Evolutionary conservation across 805 yeast genomes (phyloP).

Genomic region (Myxozyma melibiosi): DNA sequence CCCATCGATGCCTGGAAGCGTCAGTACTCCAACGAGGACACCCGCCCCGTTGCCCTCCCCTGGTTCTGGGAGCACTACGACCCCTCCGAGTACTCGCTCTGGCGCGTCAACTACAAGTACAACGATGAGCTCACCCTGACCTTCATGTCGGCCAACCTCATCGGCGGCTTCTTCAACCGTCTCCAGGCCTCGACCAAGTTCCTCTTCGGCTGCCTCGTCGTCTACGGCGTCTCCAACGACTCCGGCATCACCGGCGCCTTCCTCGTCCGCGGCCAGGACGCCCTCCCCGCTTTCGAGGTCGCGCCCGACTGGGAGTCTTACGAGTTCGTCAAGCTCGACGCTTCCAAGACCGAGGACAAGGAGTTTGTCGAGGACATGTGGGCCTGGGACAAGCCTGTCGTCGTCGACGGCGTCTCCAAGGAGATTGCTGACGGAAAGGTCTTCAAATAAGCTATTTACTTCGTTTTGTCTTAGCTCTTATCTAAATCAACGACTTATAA

Average conservation of each 20-base stretch:
- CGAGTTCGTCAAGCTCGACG: conserved; percentile 78
- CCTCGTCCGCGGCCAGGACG: conserved; percentile 93
- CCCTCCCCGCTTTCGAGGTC: conserved; percentile 89
- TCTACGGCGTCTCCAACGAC: conserved; percentile 97
- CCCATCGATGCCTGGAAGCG: conserved; percentile 94
- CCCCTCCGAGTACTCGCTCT: conserved; percentile 90
- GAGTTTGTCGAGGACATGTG: conserved; percentile 86
- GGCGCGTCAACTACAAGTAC: conserved; percentile 95
- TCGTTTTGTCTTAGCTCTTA: too few species aligned
- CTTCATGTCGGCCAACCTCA: conserved; percentile 96
- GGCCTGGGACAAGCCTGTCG: conserved; percentile 97
- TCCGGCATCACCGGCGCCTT: conserved; percentile 96
- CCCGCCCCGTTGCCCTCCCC: conserved; percentile 90
- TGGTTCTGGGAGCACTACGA: conserved; percentile 98
- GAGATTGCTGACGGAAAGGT: conserved; percentile 98
- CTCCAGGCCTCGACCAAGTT: conserved; percentile 87
- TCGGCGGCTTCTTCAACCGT: conserved; percentile 98
- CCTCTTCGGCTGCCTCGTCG: conserved; percentile 91
- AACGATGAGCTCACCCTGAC: conserved; percentile 96
- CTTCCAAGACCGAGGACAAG: conserved; percentile 72
- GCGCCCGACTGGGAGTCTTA: conserved; percentile 99
- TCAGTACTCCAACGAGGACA: conserved; percentile 93
- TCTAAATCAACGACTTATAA: too few species aligned
- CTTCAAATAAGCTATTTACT: conserved; percentile 62
- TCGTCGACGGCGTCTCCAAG: conserved; percentile 72